Percentiles rank a stretch among this genome's conserved stretches.
Evolutionary conservation across 2,329 filamentous ascomycete genomes (phyloP).

Genomic region (Fusarium clavum): DNA sequence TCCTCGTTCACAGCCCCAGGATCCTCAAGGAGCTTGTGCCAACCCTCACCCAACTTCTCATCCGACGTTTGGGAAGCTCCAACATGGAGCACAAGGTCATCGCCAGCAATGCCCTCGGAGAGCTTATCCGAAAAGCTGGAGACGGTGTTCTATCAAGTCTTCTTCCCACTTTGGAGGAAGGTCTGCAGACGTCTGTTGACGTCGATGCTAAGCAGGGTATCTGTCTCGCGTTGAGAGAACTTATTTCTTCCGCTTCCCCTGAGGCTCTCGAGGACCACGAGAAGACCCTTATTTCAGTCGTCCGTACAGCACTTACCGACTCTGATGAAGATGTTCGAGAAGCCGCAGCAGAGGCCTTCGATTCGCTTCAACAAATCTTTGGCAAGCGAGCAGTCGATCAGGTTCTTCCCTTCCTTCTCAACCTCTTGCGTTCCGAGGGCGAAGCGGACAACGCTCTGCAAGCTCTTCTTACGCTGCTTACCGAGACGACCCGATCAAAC

Average conservation of each 20-base stretch:
- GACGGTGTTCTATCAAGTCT: constrained; percentile 90
- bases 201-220: constrained; percentile 96
- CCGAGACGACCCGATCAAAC: constrained; percentile 92
- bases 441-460: constrained; percentile 93
- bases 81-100: constrained; percentile 99
- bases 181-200: constrained; percentile 87
- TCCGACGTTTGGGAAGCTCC: constrained; percentile 90
- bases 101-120: constrained; percentile 94
- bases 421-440: constrained; percentile 84
- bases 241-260: constrained; percentile 87
- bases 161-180: constrained; percentile 91
- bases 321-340: constrained; percentile 90
- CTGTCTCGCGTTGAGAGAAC: constrained; percentile 92
- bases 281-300: constrained; percentile 92
- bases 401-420: constrained; percentile 91
- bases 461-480: constrained; percentile 92
- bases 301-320: constrained; percentile 92
- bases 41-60: constrained; percentile 93
- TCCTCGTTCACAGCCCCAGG: constrained; percentile 88
- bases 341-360: constrained; percentile 96
- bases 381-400: constrained; percentile 96
- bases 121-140: constrained; percentile 96
- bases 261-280: constrained; percentile 95
- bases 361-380: constrained; percentile 90
- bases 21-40: constrained; percentile 96